These are phyloP conservation scores for Aphanomyces euteiches DNA, from an alignment of 352 stramenopile genomes.

Conservation along the genomic window DNA sequence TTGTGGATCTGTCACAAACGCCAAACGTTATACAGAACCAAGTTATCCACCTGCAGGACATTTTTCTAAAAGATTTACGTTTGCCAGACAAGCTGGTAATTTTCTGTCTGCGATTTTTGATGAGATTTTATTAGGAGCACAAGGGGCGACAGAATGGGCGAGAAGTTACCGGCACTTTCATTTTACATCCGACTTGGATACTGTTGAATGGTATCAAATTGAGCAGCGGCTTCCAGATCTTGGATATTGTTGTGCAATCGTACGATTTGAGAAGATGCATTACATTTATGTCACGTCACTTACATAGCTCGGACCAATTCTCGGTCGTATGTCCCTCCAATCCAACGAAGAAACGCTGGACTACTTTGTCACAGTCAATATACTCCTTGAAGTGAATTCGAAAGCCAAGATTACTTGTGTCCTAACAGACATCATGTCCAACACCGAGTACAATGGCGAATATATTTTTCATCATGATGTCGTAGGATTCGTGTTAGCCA, in stretches of 20 bases:
- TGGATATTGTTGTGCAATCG: constrained; percentile 11
- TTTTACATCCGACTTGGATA: constrained; percentile 12
- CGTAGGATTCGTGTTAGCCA: constrained; percentile 36
- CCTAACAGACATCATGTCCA: constrained; percentile 57
- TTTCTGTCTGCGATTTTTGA: no score
- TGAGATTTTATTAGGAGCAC: no score
- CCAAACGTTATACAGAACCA: not conserved
- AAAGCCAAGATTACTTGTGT: constrained; percentile 52
- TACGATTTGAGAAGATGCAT: not conserved
- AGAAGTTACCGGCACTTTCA: constrained; percentile 11
- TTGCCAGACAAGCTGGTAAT: not conserved
- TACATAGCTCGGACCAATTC: constrained; percentile 19
- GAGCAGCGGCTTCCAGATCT: not conserved
- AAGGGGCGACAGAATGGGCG: not conserved
- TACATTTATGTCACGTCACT: no score
- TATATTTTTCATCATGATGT: constrained; percentile 1
- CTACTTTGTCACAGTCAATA: constrained; percentile 37
- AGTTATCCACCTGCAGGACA: not conserved
- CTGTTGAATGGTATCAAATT: constrained; percentile 6
- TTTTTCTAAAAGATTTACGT: constrained; percentile 74
- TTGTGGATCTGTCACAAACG: constrained; percentile 51
- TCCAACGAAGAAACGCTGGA: not conserved
- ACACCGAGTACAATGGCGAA: constrained; percentile 36
- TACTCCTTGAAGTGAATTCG: constrained; percentile 67
- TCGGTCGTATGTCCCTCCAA: constrained; percentile 8